Evolutionary conservation across 2,329 filamentous ascomycete species (phyloP).

Genomic region (Uncinocarpus reesii): DNA sequence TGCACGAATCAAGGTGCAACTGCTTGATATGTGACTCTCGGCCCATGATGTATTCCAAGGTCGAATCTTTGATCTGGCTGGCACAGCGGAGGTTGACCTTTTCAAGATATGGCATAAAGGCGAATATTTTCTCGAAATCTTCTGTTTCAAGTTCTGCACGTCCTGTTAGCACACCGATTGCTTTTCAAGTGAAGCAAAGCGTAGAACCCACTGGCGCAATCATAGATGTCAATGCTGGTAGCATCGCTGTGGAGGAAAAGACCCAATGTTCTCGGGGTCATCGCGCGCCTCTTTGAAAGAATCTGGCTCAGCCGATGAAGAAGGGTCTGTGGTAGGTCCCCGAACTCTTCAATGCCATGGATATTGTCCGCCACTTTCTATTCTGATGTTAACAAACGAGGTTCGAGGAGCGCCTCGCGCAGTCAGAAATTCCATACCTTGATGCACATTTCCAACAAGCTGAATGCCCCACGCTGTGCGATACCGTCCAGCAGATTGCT

Average conservation of each 20-base stretch:
- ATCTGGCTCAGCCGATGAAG: slow-evolving; percentile 52
- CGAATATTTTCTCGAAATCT: slow-evolving; percentile 73
- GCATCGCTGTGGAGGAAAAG: slow-evolving; percentile 45
- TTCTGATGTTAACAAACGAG: neutral
- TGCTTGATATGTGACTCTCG: slow-evolving; percentile 59
- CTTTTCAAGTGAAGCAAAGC: neutral
- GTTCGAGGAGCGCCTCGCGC: neutral
- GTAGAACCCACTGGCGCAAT: slow-evolving; percentile 44
- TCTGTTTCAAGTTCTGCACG: slow-evolving; percentile 56
- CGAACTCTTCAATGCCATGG: slow-evolving; percentile 54
- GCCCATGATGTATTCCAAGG: slow-evolving; percentile 68
- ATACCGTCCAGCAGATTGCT: slow-evolving; percentile 75
- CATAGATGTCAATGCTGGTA: slow-evolving; percentile 49
- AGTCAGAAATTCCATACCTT: slow-evolving; percentile 31
- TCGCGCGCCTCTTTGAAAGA: slow-evolving; percentile 51
- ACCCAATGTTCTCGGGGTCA: slow-evolving; percentile 40
- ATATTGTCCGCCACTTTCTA: slow-evolving; percentile 53
- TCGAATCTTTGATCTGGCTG: slow-evolving; percentile 82
- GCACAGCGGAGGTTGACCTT: slow-evolving; percentile 68
- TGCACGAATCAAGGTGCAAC: slow-evolving; percentile 72
- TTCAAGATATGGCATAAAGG: slow-evolving; percentile 58
- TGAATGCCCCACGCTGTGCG: slow-evolving; percentile 34
- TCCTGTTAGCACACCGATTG: slow-evolving; percentile 11
- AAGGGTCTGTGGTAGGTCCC: slow-evolving; percentile 49
- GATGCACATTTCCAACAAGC: slow-evolving; percentile 48